Conservation (phyloP, 2,329 filamentous ascomycete genomes). For the Westerdykella sp. region DNA sequence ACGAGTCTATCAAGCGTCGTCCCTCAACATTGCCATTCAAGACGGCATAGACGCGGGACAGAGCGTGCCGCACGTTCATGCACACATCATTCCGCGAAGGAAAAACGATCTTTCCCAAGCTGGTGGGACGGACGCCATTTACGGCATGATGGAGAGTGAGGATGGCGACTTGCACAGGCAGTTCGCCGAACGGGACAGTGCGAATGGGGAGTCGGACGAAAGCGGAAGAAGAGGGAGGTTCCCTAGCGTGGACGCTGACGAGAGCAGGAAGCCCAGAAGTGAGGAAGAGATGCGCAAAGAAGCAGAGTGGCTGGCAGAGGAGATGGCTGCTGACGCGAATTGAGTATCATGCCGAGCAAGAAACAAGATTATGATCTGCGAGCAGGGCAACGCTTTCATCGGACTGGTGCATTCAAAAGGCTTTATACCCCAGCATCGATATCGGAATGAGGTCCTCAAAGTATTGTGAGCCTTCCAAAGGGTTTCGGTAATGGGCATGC, state of each 20-base stretch:
- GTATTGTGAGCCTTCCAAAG: too few species aligned
- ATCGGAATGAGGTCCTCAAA: too few species aligned
- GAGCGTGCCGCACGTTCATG: constrained; percentile 88
- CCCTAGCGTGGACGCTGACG: constrained; percentile 64
- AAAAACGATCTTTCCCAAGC: constrained; percentile 52
- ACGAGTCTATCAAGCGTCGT: constrained; percentile 56
- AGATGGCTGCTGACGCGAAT: constrained; percentile 44
- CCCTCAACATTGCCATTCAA: constrained; percentile 92
- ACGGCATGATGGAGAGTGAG: constrained; percentile 75
- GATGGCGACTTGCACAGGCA: constrained; percentile 74
- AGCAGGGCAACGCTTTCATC: too few species aligned
- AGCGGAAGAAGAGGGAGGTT: constrained; percentile 51
- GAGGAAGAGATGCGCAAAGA: constrained; percentile 74
- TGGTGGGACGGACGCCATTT: constrained; percentile 66
- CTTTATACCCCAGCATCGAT: too few species aligned
- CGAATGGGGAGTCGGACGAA: constrained; percentile 19
- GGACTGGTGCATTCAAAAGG: too few species aligned
- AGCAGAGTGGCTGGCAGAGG: constrained; percentile 59
- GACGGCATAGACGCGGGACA: constrained; percentile 87
- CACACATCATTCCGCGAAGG: constrained; percentile 77
- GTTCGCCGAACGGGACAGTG: constrained; percentile 50
- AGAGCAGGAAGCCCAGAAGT: constrained; percentile 56
- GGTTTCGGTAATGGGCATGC: too few species aligned
- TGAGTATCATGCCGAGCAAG: neutral
- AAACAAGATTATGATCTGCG: too few species aligned